phyloP scores from a whole-genome alignment of 352 stramenopile genomes.

The Phytophthora pini region DNA sequence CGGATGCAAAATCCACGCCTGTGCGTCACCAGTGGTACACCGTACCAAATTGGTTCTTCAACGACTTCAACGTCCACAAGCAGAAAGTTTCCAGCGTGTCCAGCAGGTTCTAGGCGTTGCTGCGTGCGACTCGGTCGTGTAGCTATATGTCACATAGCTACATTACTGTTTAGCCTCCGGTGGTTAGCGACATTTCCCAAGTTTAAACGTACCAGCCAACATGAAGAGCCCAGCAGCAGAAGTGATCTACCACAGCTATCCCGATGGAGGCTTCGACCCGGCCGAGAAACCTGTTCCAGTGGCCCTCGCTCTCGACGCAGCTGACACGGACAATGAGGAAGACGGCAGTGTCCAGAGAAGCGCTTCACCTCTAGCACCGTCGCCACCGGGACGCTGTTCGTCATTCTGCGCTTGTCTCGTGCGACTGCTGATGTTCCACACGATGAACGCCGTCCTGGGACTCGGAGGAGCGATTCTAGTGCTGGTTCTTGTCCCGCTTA shows the following conservation, averaged over 20 bases:
- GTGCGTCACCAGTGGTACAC: constrained; percentile 5
- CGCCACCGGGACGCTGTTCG: background rate
- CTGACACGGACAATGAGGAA: background rate
- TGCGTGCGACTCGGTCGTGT: constrained; percentile 21
- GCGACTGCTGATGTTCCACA: constrained; percentile 34
- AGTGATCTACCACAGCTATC: constrained; percentile 43
- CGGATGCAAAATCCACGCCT: constrained; percentile 1
- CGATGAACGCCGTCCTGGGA: constrained; percentile 30
- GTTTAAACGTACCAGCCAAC: constrained; percentile 12
- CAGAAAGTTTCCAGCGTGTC: constrained; percentile 12
- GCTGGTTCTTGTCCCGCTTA: constrained; percentile 33
- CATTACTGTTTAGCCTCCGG: background rate
- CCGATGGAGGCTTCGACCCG: constrained; percentile 21
- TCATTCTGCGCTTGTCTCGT: constrained; percentile 5
- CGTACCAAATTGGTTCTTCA: constrained; percentile 6
- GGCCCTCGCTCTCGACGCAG: constrained; percentile 12
- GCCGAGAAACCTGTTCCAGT: constrained; percentile 32
- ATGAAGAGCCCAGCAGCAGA: constrained; percentile 33
- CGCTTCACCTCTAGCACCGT: constrained; percentile 4
- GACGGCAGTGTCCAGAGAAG: constrained; percentile 3
- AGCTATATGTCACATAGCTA: constrained; percentile 1
- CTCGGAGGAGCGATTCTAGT: constrained; percentile 31
- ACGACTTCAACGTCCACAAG: constrained; percentile 8
- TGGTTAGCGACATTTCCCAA: background rate
- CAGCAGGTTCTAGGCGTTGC: constrained; percentile 7